Evolutionary conservation across 352 stramenopile genomes (phyloP).

Genomic region (Thraustochytrium striatum): DNA sequence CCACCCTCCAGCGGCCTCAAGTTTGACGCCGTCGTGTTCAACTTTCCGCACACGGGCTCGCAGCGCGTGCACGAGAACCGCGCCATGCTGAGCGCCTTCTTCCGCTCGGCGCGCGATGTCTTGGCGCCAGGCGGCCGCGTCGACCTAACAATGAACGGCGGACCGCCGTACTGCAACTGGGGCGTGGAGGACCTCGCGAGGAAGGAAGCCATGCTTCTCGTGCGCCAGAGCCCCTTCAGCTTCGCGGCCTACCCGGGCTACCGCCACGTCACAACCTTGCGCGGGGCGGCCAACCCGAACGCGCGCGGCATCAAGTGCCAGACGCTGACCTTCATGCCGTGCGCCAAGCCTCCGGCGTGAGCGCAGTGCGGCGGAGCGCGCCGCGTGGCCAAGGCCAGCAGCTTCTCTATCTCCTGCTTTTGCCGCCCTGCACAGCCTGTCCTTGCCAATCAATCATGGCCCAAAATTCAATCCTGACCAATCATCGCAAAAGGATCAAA

Average conservation of each 20-base stretch:
- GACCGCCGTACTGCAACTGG: slow-evolving; percentile 78
- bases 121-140: slow-evolving; percentile 65
- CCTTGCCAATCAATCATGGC: too few relatives aligned
- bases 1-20: too few relatives aligned
- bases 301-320: too few relatives aligned
- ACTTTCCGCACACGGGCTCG: slow-evolving; percentile 78
- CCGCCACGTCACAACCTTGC: slow-evolving; percentile 77
- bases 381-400: too few relatives aligned
- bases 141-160: slow-evolving; percentile 76
- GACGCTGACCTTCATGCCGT: too few relatives aligned
- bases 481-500: too few relatives aligned
- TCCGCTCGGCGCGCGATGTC: slow-evolving; percentile 67
- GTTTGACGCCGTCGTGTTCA: slow-evolving; percentile 78
- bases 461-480: too few relatives aligned
- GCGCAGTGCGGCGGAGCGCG: too few relatives aligned
- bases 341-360: too few relatives aligned
- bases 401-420: too few relatives aligned
- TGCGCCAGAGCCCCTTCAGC: slow-evolving; percentile 69
- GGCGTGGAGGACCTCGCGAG: slow-evolving; percentile 74
- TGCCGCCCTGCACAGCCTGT: too few relatives aligned
- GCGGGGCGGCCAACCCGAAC: too few relatives aligned
- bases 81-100: slow-evolving; percentile 71
- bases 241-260: slow-evolving; percentile 70
- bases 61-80: slow-evolving; percentile 79
- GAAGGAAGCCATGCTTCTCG: slow-evolving; percentile 66